Evolutionary conservation across 495 filamentous ascomycete genomes (phyloP), one percentile per base, ranked within the genome.

Genomic region (Podospora anserina): DNA sequence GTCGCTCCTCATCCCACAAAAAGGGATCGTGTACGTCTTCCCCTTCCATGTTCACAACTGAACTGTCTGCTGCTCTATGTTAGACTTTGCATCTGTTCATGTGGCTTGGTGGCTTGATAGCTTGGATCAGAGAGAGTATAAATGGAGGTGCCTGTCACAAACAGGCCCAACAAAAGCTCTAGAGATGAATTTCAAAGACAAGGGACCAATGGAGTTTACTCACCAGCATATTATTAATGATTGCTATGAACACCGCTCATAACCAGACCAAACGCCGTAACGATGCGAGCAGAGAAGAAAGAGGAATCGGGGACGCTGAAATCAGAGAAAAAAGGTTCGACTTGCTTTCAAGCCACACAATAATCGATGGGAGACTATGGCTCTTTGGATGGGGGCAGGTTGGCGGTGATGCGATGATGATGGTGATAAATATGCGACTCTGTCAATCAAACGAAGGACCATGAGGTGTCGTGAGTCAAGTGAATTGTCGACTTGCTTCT

Each of bases 1-100:
- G 85, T 44, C 87, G 81, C 23, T 92, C 88, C 26, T 89, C 80
- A 26, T 80, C 80, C 91, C 91, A 94, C 69, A 86, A 76, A 69
- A 87, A 86, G 0, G 91, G 91, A 70, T 93, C 91, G 53, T 78
- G 61, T 20, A 68, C 59, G n/a, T 73, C 68, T 9, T 57, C 54
- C 32, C 62, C 70, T 30, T 65, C 72, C 78, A 77, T 77, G 15
- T 0, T 69, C 39, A 19, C 67, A 30, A 28, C 32, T 9, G 16
- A 56, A 5, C 39, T 49, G 0, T 49, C 39, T 49, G 39, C 6
- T 49, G 2, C 2, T 9, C 6, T 49, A 13, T 13, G 39, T 18
- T 16, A 49, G 39, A 49, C 39, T 49, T 49, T 49, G 39, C 39
- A 39, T 49, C 13, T 3, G 2, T 2, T 16, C 9, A 32, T 32